phyloP scores from a whole-genome alignment of 1,139 yeast species.

The Blastobotrys illinoisensis region DNA sequence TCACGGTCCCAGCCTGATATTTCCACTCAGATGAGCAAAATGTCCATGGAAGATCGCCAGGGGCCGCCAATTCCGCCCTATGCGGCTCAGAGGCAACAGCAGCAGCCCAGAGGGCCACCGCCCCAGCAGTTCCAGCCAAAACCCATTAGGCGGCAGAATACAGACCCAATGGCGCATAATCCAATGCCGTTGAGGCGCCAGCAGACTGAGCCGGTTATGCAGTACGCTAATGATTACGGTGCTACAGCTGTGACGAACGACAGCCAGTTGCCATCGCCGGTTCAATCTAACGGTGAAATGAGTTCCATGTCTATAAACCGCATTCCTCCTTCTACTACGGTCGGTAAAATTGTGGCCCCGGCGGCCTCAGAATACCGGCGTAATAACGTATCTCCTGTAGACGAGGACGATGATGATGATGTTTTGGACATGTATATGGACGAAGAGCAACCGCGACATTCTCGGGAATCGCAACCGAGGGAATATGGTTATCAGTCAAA shows the following conservation, averaged over 20 bases:
- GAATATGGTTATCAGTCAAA: neutral
- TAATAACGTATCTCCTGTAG: neutral
- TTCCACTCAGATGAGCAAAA: slow-evolving; percentile 1
- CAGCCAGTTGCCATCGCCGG: neutral
- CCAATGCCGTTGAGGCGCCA: neutral
- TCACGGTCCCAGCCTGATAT: slow-evolving; percentile 5
- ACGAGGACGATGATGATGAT: neutral
- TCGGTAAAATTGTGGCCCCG: neutral
- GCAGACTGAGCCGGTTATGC: neutral
- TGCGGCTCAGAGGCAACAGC: slow-evolving; percentile 6
- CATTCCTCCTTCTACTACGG: neutral
- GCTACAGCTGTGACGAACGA: neutral
- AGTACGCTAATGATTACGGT: neutral
- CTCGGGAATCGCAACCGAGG: slow-evolving; percentile 5
- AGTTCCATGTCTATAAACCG: neutral
- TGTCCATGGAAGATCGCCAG: neutral
- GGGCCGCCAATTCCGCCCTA: neutral
- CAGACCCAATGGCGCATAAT: neutral
- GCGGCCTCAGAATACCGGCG: neutral
- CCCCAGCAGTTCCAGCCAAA: neutral
- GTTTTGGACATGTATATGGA: neutral
- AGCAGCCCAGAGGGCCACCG: neutral
- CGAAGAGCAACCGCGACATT: neutral
- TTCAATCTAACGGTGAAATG: neutral
- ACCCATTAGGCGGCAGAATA: neutral